Base-by-base conservation (phyloP, 257 asterid genomes). In the Penstemon newberryi region DNA sequence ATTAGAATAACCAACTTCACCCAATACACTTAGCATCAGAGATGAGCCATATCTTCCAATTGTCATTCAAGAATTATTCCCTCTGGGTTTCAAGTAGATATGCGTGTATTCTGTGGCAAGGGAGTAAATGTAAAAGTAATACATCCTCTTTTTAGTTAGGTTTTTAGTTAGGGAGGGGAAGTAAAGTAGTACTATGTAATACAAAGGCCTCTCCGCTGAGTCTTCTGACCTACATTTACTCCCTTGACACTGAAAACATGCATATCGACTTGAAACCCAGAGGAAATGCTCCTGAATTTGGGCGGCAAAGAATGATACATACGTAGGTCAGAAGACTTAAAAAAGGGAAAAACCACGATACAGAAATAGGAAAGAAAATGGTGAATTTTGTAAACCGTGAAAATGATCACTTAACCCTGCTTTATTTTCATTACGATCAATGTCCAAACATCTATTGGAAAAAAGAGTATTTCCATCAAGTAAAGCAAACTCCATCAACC, bases 31-130 rank as follows among this genome's bases (percentile, higher is more conserved):
- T 70, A 7, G 57, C 38, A 66, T 41, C 47, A 50, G 5, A 60
- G 57, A 51, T 38, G 60, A 49, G 62, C 73, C 60, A 76, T 59
- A 56, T 51, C 51, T 54, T 73, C 65, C 67, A 70, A 42, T 46
- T 58, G 51, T 64, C 63, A 39, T 25, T 49, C 40, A 66, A 77
- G 19, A 69, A 58, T 58, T 58, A 60, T 33, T 58, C 15, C 15
- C 36, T 45, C 56, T 43, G 25, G 60, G 56, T 15, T 37, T 42
- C 44, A 39, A 62, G 18, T 50, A 7, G 8, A 33, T 50, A 60
- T 60, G 50, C 6, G 3, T 38, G 18, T 40, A 25, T 45, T 37
- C 2, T 4, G 40, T 9, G 5, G 7, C 40, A 38, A 3, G 4
- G 40, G 38, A 58, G 15, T 12, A 49, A 49, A 6, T 9, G 5